These are phyloP conservation scores for Pterocarpus macrocarpus DNA, from an alignment of 306 rosid species.

Conservation along the genomic window DNA sequence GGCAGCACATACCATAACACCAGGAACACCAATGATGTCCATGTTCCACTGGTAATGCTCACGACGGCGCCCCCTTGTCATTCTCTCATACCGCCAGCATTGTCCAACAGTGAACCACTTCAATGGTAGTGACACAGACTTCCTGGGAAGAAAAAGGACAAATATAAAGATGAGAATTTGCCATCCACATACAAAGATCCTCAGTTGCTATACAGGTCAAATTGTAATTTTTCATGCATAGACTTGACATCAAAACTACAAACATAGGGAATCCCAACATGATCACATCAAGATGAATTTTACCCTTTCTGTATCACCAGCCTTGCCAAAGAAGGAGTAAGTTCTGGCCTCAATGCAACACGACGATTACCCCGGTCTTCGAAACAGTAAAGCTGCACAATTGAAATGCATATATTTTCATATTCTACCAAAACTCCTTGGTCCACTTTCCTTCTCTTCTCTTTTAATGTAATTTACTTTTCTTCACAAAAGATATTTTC, in stretches of 20 bases:
- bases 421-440: neutral
- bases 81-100: conserved; percentile 98
- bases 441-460: conserved; percentile 16
- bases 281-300: conserved; percentile 37
- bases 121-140: conserved; percentile 86
- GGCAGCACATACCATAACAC: conserved; percentile 72
- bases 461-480: neutral
- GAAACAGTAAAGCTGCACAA: conserved; percentile 90
- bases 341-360: conserved; percentile 96
- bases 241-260: conserved; percentile 37
- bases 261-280: conserved; percentile 31
- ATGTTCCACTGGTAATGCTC: conserved; percentile 99
- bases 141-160: conserved; percentile 65
- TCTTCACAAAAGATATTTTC: neutral
- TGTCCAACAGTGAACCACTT: conserved; percentile 99
- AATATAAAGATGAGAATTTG: conserved; percentile 54
- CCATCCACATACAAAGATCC: conserved; percentile 55
- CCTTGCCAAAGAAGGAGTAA: conserved; percentile 97
- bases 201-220: conserved; percentile 36
- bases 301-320: conserved; percentile 97
- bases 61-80: conserved; percentile 97
- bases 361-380: conserved; percentile 98
- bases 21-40: conserved; percentile 95
- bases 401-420: conserved; percentile 27
- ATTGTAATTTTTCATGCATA: conserved; percentile 25